phyloP scores from a whole-genome alignment of 345 rosid species.

The Cardamine chenopodiifolia region DNA sequence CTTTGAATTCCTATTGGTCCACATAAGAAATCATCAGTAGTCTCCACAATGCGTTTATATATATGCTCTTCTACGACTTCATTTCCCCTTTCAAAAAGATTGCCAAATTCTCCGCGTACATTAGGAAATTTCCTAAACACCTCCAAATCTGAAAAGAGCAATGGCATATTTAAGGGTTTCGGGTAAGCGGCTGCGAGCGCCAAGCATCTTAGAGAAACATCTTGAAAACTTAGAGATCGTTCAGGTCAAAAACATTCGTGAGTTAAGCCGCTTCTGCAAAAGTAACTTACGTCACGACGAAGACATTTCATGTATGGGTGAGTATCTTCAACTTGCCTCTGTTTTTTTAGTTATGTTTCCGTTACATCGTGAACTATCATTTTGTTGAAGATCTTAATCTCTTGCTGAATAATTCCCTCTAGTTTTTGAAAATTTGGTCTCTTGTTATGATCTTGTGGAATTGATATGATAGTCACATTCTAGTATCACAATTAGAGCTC shows the following conservation, averaged over 20 bases:
- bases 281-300: not conserved
- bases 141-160: not conserved
- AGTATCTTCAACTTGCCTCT: not conserved
- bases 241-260: not conserved
- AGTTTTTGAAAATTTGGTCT: too few species aligned
- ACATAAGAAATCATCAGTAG: not conserved
- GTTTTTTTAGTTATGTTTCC: too few species aligned
- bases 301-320: conserved; percentile 37
- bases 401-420: too few species aligned
- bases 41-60: too few species aligned
- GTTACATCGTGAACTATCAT: too few species aligned
- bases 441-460: not conserved
- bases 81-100: too few species aligned
- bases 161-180: conserved; percentile 9
- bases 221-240: not conserved
- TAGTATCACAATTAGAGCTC: too few species aligned
- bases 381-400: too few species aligned
- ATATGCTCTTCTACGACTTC: too few species aligned
- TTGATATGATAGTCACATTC: not conserved
- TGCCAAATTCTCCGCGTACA: too few species aligned
- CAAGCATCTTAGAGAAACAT: conserved; percentile 12
- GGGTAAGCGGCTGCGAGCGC: conserved; percentile 22
- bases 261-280: conserved; percentile 21
- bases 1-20: not conserved
- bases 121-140: too few species aligned